Evolutionary conservation across 768 basidiomycete species (phyloP), one percentile per base, ranked within the genome.

Genomic region (Tylopilus felleus): DNA sequence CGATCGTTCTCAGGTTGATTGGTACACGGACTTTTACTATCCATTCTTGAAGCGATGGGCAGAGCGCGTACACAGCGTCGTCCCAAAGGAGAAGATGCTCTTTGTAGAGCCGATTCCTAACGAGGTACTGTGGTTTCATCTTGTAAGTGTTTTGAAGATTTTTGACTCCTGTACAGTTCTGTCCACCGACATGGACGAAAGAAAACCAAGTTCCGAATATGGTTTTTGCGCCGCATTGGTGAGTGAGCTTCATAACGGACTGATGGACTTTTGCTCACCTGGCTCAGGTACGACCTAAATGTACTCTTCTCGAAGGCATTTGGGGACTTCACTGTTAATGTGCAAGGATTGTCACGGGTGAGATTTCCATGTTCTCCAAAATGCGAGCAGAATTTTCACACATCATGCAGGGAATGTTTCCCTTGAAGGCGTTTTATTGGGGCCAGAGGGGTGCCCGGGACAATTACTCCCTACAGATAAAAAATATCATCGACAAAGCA

Each of bases 21-120:
- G 90, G 89, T 92, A 94, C 62, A 81, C 74, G 10, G 90, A 94
- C 66, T 90, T 83, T 58, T 95, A 90, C 70, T 90, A 79, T 66
- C 90, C 91, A 0, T 85, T 94, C 64, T 64, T 88, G 54, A 76
- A 78, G 51, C 73, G 74, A 39, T 94, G 93, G 88, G 79, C 80
- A 13, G 74, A 79, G 41, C 73, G 82, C 27, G 80, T 92, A 12
- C 77, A 80, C 33, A 65, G 65, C 19, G 73, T 75, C 9, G 71
- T 77, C 5, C 71, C 78, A 1, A 71, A 70, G 5, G 76, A 81
- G 6, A 87, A 86, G 61, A 71, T 89, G 50, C 69, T 87, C 0
- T 90, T 96, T 59, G 77, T 86, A 1, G 96, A 96, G 61, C 80
- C 87, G 17, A 88, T 99, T 58, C 96, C 97, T 8, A 99, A 99